Evolutionary conservation across 2,329 filamentous ascomycete species (phyloP), one percentile per base, ranked within the genome.

Genomic region (Boeremia exigua): DNA sequence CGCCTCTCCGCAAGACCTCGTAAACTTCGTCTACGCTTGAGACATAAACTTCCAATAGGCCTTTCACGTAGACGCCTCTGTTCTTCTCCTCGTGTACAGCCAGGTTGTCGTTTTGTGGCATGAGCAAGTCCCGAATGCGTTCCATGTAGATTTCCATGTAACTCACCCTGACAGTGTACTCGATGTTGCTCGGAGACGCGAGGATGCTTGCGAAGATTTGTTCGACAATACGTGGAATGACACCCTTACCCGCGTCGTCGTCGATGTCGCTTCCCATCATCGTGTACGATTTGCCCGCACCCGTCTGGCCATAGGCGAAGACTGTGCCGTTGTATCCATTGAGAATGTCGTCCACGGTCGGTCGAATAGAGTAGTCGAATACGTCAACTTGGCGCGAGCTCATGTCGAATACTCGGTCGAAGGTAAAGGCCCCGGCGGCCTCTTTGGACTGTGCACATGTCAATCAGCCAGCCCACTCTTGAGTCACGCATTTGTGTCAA

Each of bases 91-190:
- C 95, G 79, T 98, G 95, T n/a, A 98, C 88, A 0, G 94, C 93
- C 48, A 99, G 81, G 73, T 98, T 98, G 80, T 97, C 94, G 77
- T 98, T 96, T 58, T 93, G 90, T 10, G 95, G 95, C 23, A 89
- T 88, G 61, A 99, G 81, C 70, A 99, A 79, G 86, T 99, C 95
- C 70, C 94, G 87, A 75, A 99, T 98, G 67, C 90, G 88, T 80
- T 99, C 95, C 95, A 98, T 99, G 82, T 99, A 99, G 63, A 99
- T 98, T 79, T 99, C 95, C 93, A 99, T 97, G 79, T 98, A 98
- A 77, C 92, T 96, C 72, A 98, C 94, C 53, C 93, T 88, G 48
- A 99, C 94, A n/a, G 93, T 98, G 78, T 98, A 98, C 78, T 98
- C 95, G 75, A 98, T 97, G 65, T 91, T 96, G 69, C 88, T 88